Conservation (phyloP, 2,329 filamentous ascomycete species). For the Rhytidhysteron rufulum region DNA sequence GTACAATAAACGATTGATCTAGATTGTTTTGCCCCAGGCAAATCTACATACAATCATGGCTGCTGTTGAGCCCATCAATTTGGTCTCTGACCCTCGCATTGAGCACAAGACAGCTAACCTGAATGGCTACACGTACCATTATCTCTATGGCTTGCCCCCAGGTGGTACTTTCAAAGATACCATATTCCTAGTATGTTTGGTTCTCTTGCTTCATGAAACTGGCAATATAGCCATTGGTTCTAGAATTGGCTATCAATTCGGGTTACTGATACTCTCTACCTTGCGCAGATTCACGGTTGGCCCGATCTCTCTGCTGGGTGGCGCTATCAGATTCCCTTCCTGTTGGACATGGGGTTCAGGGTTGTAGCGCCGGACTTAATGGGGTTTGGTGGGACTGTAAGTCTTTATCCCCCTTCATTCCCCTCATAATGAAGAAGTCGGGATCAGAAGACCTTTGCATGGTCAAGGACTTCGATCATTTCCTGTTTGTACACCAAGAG, state of each 20-base stretch:
- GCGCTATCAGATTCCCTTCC: conserved; percentile 80
- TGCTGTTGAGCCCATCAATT: conserved; percentile 59
- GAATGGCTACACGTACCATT: conserved; percentile 68
- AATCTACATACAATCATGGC: too few species aligned
- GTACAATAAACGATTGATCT: too few species aligned
- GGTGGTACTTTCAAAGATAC: conserved; percentile 46
- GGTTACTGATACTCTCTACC: too few species aligned
- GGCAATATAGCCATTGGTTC: too few species aligned
- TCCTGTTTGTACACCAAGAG: conserved; percentile 5
- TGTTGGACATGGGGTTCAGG: conserved; percentile 67
- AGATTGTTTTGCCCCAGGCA: too few species aligned
- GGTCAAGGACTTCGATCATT: conserved; percentile 4
- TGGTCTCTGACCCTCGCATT: conserved; percentile 63
- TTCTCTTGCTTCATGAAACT: conserved; percentile 44
- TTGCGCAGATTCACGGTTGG: conserved; percentile 66
- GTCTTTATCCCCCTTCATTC: conserved; percentile 3
- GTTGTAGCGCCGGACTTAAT: conserved; percentile 84
- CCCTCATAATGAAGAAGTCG: neutral
- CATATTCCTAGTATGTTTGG: conserved; percentile 51
- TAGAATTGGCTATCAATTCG: neutral
- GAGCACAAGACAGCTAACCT: conserved; percentile 60
- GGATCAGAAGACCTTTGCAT: neutral
- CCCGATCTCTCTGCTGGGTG: conserved; percentile 82
- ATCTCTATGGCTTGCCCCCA: conserved; percentile 49
- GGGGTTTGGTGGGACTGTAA: conserved; percentile 74